Percentiles rank a stretch among this genome's conserved stretches.
Conservation (phyloP, 2,329 filamentous ascomycete species). For the Graphilbum fragrans region DNA sequence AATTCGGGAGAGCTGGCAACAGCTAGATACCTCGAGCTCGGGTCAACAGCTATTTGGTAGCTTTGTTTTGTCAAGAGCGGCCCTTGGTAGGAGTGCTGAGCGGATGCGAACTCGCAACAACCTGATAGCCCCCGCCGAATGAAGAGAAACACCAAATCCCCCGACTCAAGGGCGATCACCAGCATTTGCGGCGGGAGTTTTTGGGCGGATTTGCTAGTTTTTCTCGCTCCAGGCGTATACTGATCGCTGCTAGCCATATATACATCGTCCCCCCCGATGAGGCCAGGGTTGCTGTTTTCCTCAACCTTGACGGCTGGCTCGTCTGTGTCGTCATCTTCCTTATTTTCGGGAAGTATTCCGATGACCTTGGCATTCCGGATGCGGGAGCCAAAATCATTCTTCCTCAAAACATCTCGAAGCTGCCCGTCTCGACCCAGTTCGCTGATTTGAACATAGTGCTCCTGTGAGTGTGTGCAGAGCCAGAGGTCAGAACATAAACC, state of each 20-base stretch:
- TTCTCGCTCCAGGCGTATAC: background rate
- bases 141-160: conserved; percentile 67
- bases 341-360: conserved; percentile 33
- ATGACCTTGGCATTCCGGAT: conserved; percentile 74
- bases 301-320: conserved; percentile 2
- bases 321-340: conserved; percentile 4
- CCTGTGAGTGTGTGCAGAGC: conserved; percentile 26
- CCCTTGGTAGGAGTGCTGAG: conserved; percentile 37
- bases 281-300: background rate
- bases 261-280: background rate
- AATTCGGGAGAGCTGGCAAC: conserved; percentile 58
- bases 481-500: background rate
- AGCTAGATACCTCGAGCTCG: conserved; percentile 55
- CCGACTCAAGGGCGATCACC: conserved; percentile 61
- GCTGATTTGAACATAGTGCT: conserved; percentile 69
- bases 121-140: conserved; percentile 34
- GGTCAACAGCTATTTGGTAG: conserved; percentile 65
- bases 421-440: conserved; percentile 59
- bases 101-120: conserved; percentile 46
- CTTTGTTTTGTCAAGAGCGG: conserved; percentile 36
- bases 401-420: conserved; percentile 64
- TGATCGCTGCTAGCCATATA: no score
- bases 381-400: conserved; percentile 63
- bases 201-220: background rate
- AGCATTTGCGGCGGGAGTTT: conserved; percentile 62